phyloP scores from a whole-genome alignment of 2,329 filamentous ascomycete genomes.

The Coleophoma crateriformis region DNA sequence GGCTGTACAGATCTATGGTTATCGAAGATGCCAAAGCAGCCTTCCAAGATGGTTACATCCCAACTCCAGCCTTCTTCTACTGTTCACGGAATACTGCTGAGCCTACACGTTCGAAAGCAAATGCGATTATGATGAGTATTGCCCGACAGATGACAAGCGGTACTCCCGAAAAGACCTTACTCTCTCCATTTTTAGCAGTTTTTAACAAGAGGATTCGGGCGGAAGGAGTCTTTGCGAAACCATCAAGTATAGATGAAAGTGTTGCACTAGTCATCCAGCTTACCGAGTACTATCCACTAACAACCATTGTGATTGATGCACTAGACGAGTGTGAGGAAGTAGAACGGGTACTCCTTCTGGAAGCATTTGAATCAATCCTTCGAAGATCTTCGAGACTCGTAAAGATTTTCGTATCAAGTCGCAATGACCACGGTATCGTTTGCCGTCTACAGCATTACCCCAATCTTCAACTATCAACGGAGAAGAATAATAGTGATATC shows the following conservation, averaged over 20 bases:
- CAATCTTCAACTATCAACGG: constrained; percentile 5
- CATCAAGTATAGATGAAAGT: constrained; percentile 9
- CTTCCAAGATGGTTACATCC: background rate
- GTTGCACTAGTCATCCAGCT: background rate
- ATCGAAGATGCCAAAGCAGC: constrained; percentile 5
- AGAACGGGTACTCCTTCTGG: background rate
- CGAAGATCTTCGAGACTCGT: background rate
- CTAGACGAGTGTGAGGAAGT: background rate
- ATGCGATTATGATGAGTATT: constrained; percentile 5
- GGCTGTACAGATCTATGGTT: background rate
- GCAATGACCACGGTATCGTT: background rate
- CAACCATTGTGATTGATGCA: background rate
- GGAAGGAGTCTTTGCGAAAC: constrained; percentile 7
- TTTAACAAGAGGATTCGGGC: constrained; percentile 8
- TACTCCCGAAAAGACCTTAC: constrained; percentile 3
- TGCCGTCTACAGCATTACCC: background rate
- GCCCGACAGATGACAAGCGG: constrained; percentile 4
- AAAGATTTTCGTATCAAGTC: background rate
- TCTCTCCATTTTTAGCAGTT: constrained; percentile 1
- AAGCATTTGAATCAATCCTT: background rate
- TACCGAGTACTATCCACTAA: background rate
- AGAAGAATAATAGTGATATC: constrained; percentile 5
- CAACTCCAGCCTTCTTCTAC: constrained; percentile 6
- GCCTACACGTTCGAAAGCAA: constrained; percentile 3
- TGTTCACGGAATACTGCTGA: constrained; percentile 8